A percentile compares a stretch with the other conserved stretches of the same genome.
phyloP scores from a whole-genome alignment of 176 grass and related monocot species.

The Pontederia paniculata region DNA sequence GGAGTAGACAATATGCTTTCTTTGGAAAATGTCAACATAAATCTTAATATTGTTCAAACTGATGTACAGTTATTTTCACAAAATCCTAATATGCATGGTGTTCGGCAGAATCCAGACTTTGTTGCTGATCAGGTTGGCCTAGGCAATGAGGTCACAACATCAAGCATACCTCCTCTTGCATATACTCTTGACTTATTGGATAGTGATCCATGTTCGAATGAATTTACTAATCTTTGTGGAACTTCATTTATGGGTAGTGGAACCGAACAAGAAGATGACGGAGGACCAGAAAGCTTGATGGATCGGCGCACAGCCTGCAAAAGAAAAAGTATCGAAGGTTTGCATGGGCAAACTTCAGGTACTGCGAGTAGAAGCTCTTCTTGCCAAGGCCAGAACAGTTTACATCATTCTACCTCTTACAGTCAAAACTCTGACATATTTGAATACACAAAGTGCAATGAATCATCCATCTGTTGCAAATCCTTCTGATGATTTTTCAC shows the following conservation, averaged over 20 bases:
- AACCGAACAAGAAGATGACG: conserved; percentile 35
- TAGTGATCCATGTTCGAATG: conserved; percentile 24
- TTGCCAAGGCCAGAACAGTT: conserved; percentile 29
- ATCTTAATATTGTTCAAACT: conserved; percentile 21
- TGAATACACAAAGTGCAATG: conserved; percentile 26
- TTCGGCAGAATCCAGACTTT: conserved; percentile 21
- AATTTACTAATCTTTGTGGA: conserved; percentile 25
- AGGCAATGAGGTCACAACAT: conserved; percentile 21
- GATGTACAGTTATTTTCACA: conserved; percentile 20
- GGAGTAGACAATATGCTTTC: conserved; percentile 27
- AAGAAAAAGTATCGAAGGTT: conserved; percentile 67
- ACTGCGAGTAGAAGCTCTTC: conserved; percentile 36
- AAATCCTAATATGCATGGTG: conserved; percentile 28
- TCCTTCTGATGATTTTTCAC: conserved; percentile 36
- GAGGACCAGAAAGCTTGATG: conserved; percentile 40
- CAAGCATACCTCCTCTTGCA: conserved; percentile 31
- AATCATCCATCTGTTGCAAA: conserved; percentile 25
- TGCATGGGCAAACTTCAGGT: conserved; percentile 39
- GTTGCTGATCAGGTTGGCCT: conserved; percentile 18
- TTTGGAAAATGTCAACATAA: conserved; percentile 34
- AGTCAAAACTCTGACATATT: conserved; percentile 28
- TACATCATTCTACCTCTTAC: conserved; percentile 33
- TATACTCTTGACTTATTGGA: conserved; percentile 29
- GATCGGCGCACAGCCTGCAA: conserved; percentile 56
- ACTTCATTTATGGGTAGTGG: conserved; percentile 31